Evolutionary conservation across 345 rosid species (phyloP).

Genomic region (Camelina sativa): DNA sequence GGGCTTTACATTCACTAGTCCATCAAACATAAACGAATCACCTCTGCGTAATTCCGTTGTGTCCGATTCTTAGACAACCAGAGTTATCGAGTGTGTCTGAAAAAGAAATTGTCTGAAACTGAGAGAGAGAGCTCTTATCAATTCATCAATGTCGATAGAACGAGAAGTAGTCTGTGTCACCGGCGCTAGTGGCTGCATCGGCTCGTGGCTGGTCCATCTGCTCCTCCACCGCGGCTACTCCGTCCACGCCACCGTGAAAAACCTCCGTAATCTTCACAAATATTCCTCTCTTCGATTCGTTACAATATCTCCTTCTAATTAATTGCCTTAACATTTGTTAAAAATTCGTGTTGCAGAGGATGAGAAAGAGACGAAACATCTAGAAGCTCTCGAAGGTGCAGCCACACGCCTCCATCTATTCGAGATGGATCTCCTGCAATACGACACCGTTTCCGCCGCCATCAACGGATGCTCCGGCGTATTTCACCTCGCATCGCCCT

Average conservation of each 20-base stretch:
- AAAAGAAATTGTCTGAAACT: slow-evolving; percentile 21
- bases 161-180: slow-evolving; percentile 79
- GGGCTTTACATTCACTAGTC: slow-evolving; percentile 10
- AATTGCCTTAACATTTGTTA: background rate
- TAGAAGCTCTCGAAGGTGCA: slow-evolving; percentile 77
- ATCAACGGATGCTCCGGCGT: slow-evolving; percentile 75
- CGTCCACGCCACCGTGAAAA: slow-evolving; percentile 82
- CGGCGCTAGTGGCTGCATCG: slow-evolving; percentile 94
- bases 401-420: slow-evolving; percentile 75
- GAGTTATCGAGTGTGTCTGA: background rate
- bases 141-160: slow-evolving; percentile 50
- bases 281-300: background rate
- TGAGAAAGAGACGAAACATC: slow-evolving; percentile 82
- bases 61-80: slow-evolving; percentile 19
- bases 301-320: slow-evolving; percentile 7
- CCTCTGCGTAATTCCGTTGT: background rate
- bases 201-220: slow-evolving; percentile 80
- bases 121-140: slow-evolving; percentile 6
- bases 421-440: slow-evolving; percentile 85
- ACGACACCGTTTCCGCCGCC: slow-evolving; percentile 67
- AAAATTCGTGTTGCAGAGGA: slow-evolving; percentile 50
- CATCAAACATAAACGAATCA: background rate
- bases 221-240: slow-evolving; percentile 83
- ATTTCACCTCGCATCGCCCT: slow-evolving; percentile 94
- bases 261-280: slow-evolving; percentile 57